These are phyloP conservation scores for Hansenula lynferdii DNA, from an alignment of 1,139 yeast genomes.

Conservation along the genomic window DNA sequence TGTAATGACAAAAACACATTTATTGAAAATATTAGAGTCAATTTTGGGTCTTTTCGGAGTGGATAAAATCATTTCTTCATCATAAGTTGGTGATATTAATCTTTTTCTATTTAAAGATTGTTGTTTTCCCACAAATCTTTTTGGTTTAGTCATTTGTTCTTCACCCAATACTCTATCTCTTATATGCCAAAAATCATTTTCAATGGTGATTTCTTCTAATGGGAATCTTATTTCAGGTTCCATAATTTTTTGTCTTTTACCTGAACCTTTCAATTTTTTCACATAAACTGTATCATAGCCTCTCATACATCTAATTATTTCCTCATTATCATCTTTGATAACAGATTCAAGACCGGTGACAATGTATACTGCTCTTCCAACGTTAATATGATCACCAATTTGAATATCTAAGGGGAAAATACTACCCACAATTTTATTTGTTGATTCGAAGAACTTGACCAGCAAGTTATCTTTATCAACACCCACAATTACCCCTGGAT, in stretches of 20 bases:
- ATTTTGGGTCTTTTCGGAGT: slow-evolving; percentile 4
- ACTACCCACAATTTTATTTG: slow-evolving; percentile 9
- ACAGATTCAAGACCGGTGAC: slow-evolving; percentile 43
- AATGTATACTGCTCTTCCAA: slow-evolving; percentile 27
- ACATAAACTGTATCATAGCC: slow-evolving; percentile 50
- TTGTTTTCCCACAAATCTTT: slow-evolving; percentile 12
- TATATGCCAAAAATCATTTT: slow-evolving; percentile 25
- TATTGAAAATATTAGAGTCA: slow-evolving; percentile 26
- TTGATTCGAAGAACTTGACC: slow-evolving; percentile 20
- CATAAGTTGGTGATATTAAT: slow-evolving; percentile 2
- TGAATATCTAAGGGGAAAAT: slow-evolving; percentile 30
- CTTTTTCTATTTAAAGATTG: slow-evolving; percentile 11
- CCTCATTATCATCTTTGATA: slow-evolving; percentile 5
- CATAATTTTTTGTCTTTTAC: slow-evolving; percentile 7
- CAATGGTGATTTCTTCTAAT: slow-evolving; percentile 20
- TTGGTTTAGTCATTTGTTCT: slow-evolving; percentile 21
- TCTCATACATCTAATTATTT: slow-evolving; percentile 44
- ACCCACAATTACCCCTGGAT: slow-evolving; percentile 27
- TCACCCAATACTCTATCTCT: slow-evolving; percentile 20
- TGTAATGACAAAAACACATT: slow-evolving; percentile 39
- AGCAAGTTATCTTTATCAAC: slow-evolving; percentile 10
- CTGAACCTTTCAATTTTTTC: slow-evolving; percentile 24
- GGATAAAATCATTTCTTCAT: slow-evolving; percentile 6
- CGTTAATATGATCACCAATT: slow-evolving; percentile 36
- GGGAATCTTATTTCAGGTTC: slow-evolving; percentile 8